phyloP scores from a whole-genome alignment of 129 eudicot species.

The Centaurea solstitialis region DNA sequence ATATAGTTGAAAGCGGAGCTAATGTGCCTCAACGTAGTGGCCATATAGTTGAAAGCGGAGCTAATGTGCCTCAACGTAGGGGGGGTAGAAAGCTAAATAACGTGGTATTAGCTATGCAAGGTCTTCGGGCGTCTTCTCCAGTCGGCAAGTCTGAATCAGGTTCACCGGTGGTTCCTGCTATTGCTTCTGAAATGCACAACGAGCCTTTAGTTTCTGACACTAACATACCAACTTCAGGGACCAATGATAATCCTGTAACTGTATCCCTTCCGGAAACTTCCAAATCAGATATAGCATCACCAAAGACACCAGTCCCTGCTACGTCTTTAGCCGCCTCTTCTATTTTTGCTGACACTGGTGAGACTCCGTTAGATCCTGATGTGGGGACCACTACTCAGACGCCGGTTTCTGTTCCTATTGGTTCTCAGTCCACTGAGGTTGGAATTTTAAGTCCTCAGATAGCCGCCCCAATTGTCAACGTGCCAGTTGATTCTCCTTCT shows the following conservation, averaged over 20 bases:
- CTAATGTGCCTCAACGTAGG: slow-evolving; percentile 42
- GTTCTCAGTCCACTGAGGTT: slow-evolving; percentile 20
- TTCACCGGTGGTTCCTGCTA: slow-evolving; percentile 15
- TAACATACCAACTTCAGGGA: slow-evolving; percentile 19
- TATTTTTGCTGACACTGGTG: background rate
- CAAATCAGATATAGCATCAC: slow-evolving; percentile 18
- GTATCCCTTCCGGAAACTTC: slow-evolving; percentile 18
- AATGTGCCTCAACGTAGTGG: slow-evolving; percentile 45
- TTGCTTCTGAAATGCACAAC: slow-evolving; percentile 17
- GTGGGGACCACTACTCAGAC: slow-evolving; percentile 15
- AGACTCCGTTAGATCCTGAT: slow-evolving; percentile 5
- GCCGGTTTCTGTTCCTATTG: slow-evolving; percentile 30
- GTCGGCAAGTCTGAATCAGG: slow-evolving; percentile 15
- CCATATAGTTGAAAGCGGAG: no score
- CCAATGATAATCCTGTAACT: slow-evolving; percentile 28
- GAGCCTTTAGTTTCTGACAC: slow-evolving; percentile 27
- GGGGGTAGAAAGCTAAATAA: slow-evolving; percentile 52
- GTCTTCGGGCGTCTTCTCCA: slow-evolving; percentile 39
- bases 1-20: slow-evolving; percentile 46
- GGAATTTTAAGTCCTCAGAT: slow-evolving; percentile 28
- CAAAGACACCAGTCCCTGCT: slow-evolving; percentile 30
- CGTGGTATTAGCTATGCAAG: slow-evolving; percentile 38
- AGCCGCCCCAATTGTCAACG: slow-evolving; percentile 30
- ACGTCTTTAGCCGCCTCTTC: slow-evolving; percentile 20
- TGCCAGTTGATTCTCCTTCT: slow-evolving; percentile 29